Percentiles rank a stretch among this genome's conserved stretches.
Evolutionary conservation across 805 yeast species (phyloP).

Genomic region (Wickerhamomyces kurtzmanii): DNA sequence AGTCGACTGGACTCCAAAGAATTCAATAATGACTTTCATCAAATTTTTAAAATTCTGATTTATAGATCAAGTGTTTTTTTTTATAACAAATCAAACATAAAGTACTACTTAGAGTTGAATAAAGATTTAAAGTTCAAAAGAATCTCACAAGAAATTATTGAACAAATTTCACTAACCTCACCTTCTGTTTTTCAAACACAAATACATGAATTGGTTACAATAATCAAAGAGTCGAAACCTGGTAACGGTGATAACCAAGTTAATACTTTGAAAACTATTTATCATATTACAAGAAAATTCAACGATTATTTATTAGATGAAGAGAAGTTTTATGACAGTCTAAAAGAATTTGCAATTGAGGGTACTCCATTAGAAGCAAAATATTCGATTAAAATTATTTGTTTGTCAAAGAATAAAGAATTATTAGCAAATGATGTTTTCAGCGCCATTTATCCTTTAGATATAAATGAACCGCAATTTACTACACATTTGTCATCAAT

Average conservation of each 20-base stretch:
- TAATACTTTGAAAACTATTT: slow-evolving; percentile 45
- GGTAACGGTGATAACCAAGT: slow-evolving; percentile 10
- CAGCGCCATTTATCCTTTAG: slow-evolving; percentile 39
- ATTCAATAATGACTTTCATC: slow-evolving; percentile 37
- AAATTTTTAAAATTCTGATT: slow-evolving; percentile 45
- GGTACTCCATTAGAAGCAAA: slow-evolving; percentile 58
- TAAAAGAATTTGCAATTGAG: slow-evolving; percentile 33
- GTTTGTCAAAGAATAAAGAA: slow-evolving; percentile 34
- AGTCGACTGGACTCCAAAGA: slow-evolving; percentile 45
- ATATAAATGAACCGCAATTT: slow-evolving; percentile 25
- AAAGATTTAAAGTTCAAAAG: slow-evolving; percentile 17
- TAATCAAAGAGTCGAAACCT: slow-evolving; percentile 21
- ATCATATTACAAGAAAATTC: slow-evolving; percentile 43
- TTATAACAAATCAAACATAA: slow-evolving; percentile 57
- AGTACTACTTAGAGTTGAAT: slow-evolving; percentile 37
- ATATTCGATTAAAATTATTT: slow-evolving; percentile 51
- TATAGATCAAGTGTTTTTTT: slow-evolving; percentile 52
- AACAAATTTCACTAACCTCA: slow-evolving; percentile 43
- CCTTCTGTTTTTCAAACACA: slow-evolving; percentile 63
- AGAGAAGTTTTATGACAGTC: slow-evolving; percentile 29
- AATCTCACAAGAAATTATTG: slow-evolving; percentile 43
- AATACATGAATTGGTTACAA: slow-evolving; percentile 34
- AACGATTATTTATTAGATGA: slow-evolving; percentile 37
- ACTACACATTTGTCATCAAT: slow-evolving; percentile 50
- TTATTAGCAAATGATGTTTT: slow-evolving; percentile 28